Conservation (phyloP, 306 rosid genomes). For the Quercus robur region DNA sequence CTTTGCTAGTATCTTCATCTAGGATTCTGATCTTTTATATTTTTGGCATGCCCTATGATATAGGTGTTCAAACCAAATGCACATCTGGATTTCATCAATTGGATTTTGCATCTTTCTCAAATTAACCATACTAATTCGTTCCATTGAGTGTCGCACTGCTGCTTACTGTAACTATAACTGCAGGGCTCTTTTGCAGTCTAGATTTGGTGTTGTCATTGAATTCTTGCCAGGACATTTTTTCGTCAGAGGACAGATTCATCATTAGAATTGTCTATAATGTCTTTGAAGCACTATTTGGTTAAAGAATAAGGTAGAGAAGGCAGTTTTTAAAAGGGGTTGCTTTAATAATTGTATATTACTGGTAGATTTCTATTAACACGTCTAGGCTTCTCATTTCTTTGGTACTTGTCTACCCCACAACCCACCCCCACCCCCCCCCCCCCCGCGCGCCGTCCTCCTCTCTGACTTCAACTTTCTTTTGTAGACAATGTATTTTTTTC, state of each 20-base stretch:
- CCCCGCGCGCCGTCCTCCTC: too few species aligned
- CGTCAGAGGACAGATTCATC: neutral
- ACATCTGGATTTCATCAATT: neutral
- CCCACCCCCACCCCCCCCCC: neutral
- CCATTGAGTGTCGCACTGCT: neutral
- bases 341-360: neutral
- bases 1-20: neutral
- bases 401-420: neutral
- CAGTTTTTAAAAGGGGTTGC: neutral
- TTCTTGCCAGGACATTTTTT: neutral
- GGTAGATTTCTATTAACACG: neutral
- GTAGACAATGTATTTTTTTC: too few species aligned
- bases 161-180: neutral
- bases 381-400: neutral
- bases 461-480: too few species aligned
- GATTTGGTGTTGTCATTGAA: slow-evolving; percentile 4
- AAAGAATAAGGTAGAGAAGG: neutral
- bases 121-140: neutral
- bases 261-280: neutral
- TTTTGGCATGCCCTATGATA: neutral
- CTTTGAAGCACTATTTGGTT: neutral
- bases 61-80: neutral
- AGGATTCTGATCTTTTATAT: neutral
- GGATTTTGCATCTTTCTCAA: neutral
- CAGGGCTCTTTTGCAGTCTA: neutral